Evolutionary conservation across 371 early-diverging fungal species (phyloP).

Genomic region (Parasitella parasitica): DNA sequence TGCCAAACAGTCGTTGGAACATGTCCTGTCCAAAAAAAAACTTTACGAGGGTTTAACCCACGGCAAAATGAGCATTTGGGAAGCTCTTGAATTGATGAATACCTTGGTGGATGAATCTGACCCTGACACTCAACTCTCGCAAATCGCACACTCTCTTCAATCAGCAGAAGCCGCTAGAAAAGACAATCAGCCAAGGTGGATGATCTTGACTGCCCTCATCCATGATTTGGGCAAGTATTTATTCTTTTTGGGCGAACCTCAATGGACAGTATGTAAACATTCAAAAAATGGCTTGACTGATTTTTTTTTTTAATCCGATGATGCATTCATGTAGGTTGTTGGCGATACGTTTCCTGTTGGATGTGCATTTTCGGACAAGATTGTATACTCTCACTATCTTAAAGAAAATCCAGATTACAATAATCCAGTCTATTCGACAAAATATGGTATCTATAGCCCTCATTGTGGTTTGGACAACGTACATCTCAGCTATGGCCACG

Average conservation of each 20-base stretch:
- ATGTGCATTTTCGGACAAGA: conserved; percentile 38
- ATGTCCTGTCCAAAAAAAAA: conserved; percentile 35
- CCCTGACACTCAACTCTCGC: conserved; percentile 47
- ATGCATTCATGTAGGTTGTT: conserved; percentile 21
- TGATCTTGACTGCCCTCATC: conserved; percentile 52
- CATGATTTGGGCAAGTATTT: conserved; percentile 63
- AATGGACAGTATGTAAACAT: conserved; percentile 49
- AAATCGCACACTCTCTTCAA: conserved; percentile 58
- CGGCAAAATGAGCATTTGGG: conserved; percentile 52
- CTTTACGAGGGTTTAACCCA: conserved; percentile 32
- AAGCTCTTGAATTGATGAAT: conserved; percentile 52
- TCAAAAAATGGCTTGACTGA: no score
- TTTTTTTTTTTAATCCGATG: not conserved
- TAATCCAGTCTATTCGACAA: conserved; percentile 34
- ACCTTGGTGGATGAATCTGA: conserved; percentile 53
- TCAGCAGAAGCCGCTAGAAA: conserved; percentile 57
- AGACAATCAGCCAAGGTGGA: conserved; percentile 56
- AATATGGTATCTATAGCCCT: conserved; percentile 54
- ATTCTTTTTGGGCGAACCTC: conserved; percentile 49
- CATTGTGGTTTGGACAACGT: conserved; percentile 55
- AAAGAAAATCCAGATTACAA: conserved; percentile 45
- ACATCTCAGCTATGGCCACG: conserved; percentile 59
- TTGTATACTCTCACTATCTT: conserved; percentile 49
- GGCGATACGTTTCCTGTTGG: conserved; percentile 59
- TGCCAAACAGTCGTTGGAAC: conserved; percentile 39